These are phyloP conservation scores for Barnettozyma populi DNA, from an alignment of 805 yeast species.

Conservation along the genomic window DNA sequence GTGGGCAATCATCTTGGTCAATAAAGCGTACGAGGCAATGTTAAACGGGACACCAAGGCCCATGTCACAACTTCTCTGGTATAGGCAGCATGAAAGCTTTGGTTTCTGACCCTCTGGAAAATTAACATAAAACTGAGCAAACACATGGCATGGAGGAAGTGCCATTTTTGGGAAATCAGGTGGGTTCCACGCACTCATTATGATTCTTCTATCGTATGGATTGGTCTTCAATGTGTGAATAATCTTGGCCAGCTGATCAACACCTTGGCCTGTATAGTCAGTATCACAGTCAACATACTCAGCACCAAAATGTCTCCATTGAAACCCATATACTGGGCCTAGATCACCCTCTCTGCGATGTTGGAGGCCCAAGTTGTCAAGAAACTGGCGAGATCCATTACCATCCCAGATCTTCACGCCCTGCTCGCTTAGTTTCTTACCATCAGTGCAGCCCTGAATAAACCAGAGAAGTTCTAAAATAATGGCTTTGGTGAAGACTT, in stretches of 20 bases:
- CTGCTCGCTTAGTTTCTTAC: slow-evolving; percentile 65
- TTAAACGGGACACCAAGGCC: slow-evolving; percentile 99
- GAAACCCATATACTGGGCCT: slow-evolving; percentile 98
- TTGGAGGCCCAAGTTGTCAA: slow-evolving; percentile 76
- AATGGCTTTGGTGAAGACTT: slow-evolving; percentile 84
- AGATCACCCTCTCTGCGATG: slow-evolving; percentile 87
- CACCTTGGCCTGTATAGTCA: slow-evolving; percentile 83
- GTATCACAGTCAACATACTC: slow-evolving; percentile 80
- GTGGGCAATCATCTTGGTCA: slow-evolving; percentile 92
- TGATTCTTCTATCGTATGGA: slow-evolving; percentile 93
- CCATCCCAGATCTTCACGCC: slow-evolving; percentile 99
- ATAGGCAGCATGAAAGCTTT: slow-evolving; percentile 77
- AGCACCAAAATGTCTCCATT: slow-evolving; percentile 99
- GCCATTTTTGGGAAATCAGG: slow-evolving; percentile 94
- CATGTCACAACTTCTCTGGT: slow-evolving; percentile 99
- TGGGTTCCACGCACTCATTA: slow-evolving; percentile 98
- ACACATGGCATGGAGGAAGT: slow-evolving; percentile 96
- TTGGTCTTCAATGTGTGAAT: slow-evolving; percentile 75
- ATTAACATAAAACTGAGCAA: slow-evolving; percentile 90
- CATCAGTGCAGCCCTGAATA: slow-evolving; percentile 84
- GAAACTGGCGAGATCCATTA: slow-evolving; percentile 87
- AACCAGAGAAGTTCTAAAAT: slow-evolving; percentile 92
- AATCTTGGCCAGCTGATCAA: slow-evolving; percentile 80
- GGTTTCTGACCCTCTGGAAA: slow-evolving; percentile 65
- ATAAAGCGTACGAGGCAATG: slow-evolving; percentile 91